Percentiles rank a stretch among this genome's conserved stretches.
Conservation (phyloP, 345 rosid genomes). For the Lepidium africanum region DNA sequence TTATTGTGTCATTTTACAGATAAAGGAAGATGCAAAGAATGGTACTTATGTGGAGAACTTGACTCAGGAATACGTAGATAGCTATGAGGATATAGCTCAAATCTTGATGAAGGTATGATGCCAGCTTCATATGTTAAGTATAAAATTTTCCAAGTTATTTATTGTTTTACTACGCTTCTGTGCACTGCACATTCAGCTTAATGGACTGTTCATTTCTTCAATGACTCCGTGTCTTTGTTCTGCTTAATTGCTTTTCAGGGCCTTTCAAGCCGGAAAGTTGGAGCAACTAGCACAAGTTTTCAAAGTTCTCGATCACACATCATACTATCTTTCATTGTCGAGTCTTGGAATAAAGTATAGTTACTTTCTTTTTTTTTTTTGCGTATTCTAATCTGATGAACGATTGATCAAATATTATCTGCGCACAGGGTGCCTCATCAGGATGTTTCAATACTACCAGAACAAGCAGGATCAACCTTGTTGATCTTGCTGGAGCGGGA, state of each 20-base stretch:
- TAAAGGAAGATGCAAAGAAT: conserved; percentile 73
- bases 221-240: not conserved
- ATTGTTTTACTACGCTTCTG: not conserved
- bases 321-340: conserved; percentile 30
- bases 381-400: not conserved
- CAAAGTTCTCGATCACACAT: conserved; percentile 96
- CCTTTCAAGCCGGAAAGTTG: conserved; percentile 89
- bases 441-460: conserved; percentile 82
- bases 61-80: conserved; percentile 77
- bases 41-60: conserved; percentile 77
- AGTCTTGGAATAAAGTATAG: conserved; percentile 28
- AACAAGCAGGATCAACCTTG: conserved; percentile 79
- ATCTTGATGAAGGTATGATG: conserved; percentile 73
- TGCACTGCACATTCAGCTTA: not conserved
- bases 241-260: conserved; percentile 44
- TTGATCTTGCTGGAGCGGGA: conserved; percentile 92
- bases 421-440: conserved; percentile 63
- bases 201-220: not conserved
- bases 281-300: conserved; percentile 87
- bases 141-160: not conserved
- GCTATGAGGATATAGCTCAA: conserved; percentile 81
- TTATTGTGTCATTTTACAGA: conserved; percentile 34
- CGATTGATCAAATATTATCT: conserved; percentile 1
- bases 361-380: not conserved
- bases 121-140: not conserved